Base-by-base conservation (phyloP, 2,329 filamentous ascomycete species). In the Emmonsiellopsis sp. region DNA sequence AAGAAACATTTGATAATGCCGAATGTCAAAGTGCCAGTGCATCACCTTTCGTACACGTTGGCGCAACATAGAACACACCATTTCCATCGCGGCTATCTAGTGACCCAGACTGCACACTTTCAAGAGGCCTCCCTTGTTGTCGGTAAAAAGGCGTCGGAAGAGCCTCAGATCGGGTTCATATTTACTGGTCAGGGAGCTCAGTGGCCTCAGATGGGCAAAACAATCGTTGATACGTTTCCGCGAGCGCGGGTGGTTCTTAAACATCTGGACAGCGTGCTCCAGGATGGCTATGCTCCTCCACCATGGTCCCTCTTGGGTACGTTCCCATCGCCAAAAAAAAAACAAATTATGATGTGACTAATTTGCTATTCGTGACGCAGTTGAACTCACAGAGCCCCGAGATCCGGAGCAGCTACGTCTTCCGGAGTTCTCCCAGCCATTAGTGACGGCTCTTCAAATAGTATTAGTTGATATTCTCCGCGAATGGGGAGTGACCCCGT, bases 131-230 rank as follows among this genome's bases (percentile, higher is more conserved):
- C 49, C 14, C 17, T 21, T 47, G 31, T 40, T 44, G 31, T 9
- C 7, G 42, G 40, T n/a, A 47, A 52, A 32, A 36, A 32, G 14
- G 43, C 13, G 14, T 14, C 45, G 39, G 42, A 17, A 9, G 37
- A 31, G 7, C 51, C 56, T 8, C 33, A 33, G 14, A 34, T 47
- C 27, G 48, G 27, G 1, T 56, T 62, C 44, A 51, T 60, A 3
- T 63, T 63, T 45, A 63, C 60, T 3, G 62, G 61, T 9, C 58
- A 62, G 49, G 60, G 61, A 27, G 57, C 57, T 4, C 60, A 59
- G 40, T 61, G 59, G 57, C 17, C 49, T 39, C 42, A 53, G 10
- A 61, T 65, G 60, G 57, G 56, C 7, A 39, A 40, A 10, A 53
- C 53, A 13, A 45, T 62, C 4, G 34, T 57, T 11, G 31, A 44